Evolutionary conservation across 2,329 filamentous ascomycete species (phyloP), one percentile per base, ranked within the genome.

Genomic region (Hypoxylon sp.): DNA sequence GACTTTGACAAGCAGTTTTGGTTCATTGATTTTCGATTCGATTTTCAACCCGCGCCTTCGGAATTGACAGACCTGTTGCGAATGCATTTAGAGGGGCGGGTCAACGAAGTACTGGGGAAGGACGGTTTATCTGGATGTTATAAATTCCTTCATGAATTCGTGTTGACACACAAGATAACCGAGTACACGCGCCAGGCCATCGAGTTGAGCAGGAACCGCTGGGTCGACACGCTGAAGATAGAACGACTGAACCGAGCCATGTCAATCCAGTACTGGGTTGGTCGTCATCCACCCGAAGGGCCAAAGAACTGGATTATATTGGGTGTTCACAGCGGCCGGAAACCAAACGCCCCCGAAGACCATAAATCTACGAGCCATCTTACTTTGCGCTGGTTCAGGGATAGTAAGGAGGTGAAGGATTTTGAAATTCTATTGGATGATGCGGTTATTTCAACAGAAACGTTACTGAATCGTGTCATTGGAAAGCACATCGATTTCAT

Each of bases 271-370:
- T 99, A 99, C 72, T 99, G 94, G 94, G 78, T 82, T 11, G 80
- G 82, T 40, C 83, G 86, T 62, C 78, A 80, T 48, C 66, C 70
- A 15, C 67, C 71, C 20, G 75, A 75, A 29, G 83, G 83, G 1
- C 78, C 82, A 11, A 96, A 95, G 75, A 96, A 86, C 68, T 99
- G 94, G 93, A 78, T 99, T 36, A 87, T 97, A 59, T 78, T 99
- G 40, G 92, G 91, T 7, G 82, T 96, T 25, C 80, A 85, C 51
- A 91, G 86, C 65, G 87, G 87, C 21, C 77, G 74, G 44, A 78
- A 76, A 49, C 67, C 70, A 30, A 71, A 72, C 7, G 70, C 63
- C 8, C 63, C 69, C 8, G 55, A 69, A 1, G 73, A 78, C 40
- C 65, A 73, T 3, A 78, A 74, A 50, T 62, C 72, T 2, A 73